phyloP scores from a whole-genome alignment of 2,329 filamentous ascomycete species.

The Sclerotinia glacialis region DNA sequence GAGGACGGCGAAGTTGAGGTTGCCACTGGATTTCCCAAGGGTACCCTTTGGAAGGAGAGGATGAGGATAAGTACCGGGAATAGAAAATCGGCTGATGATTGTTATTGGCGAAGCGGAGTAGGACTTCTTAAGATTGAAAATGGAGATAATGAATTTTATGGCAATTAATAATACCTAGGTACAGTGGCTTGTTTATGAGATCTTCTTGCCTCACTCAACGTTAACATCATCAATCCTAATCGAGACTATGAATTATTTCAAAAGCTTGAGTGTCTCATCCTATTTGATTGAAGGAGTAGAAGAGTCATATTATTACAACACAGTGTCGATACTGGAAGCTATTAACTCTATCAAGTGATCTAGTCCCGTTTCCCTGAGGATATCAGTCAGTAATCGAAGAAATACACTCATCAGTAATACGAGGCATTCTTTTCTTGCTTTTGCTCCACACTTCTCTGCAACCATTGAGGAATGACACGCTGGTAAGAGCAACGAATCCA shows the following conservation, averaged over 20 bases:
- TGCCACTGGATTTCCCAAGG: slow-evolving; percentile 84
- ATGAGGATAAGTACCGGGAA: not conserved
- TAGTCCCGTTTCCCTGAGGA: not conserved
- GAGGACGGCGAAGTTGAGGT: slow-evolving; percentile 65
- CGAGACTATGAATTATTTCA: not conserved
- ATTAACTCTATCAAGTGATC: not conserved
- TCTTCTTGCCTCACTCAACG: not conserved
- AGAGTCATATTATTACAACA: too few relatives aligned
- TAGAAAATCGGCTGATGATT: not conserved
- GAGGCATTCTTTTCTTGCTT: not conserved
- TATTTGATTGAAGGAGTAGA: too few relatives aligned
- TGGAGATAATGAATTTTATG: slow-evolving; percentile 10
- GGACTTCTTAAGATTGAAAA: not conserved
- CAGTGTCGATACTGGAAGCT: not conserved
- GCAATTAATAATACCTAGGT: slow-evolving; percentile 1
- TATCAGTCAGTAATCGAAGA: not conserved
- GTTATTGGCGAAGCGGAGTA: slow-evolving; percentile 17
- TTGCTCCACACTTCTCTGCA: not conserved
- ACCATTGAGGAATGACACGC: accelerated
- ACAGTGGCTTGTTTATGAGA: not conserved
- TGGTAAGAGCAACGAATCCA: accelerated
- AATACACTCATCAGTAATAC: not conserved
- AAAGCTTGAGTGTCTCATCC: not conserved
- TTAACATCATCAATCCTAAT: not conserved
- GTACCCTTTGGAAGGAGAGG: slow-evolving; percentile 33